Percentiles rank a stretch among this genome's conserved stretches.
Conservation (phyloP, 495 filamentous ascomycete genomes). For the Aspergillus sclerotioniger region DNA sequence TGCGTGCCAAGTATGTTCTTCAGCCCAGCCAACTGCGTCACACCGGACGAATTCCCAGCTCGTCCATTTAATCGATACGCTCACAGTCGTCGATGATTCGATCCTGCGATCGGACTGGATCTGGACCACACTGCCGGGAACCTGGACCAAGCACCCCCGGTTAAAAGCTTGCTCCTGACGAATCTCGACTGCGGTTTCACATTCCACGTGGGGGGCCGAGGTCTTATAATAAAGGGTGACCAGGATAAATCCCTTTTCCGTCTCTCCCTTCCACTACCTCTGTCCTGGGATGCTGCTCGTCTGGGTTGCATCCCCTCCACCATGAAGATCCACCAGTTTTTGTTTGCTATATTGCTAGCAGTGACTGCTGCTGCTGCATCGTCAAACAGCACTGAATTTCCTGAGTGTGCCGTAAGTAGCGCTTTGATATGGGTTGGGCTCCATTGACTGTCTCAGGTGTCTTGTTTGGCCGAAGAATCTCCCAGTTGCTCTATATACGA, state of each 20-base stretch:
- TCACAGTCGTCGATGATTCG: not conserved
- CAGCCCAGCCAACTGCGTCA: not conserved
- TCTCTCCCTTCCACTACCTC: not conserved
- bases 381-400: not conserved
- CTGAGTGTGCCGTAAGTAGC: not conserved
- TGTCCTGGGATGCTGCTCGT: slow-evolving; percentile 1
- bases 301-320: not conserved
- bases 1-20: not conserved
- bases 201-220: not conserved
- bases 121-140: not conserved
- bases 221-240: not conserved
- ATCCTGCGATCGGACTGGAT: not conserved
- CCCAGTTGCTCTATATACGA: not conserved
- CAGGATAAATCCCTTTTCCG: not conserved
- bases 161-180: not conserved
- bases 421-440: not conserved
- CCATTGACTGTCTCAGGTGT: not conserved
- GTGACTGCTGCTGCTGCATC: not conserved
- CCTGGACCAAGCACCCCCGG: not conserved
- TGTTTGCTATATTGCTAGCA: not conserved
- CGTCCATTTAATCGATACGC: not conserved
- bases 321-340: not conserved
- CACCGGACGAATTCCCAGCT: not conserved
- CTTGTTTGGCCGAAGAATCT: not conserved
- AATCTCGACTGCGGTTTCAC: not conserved